Percentiles rank a stretch among this genome's conserved stretches.
These are phyloP conservation scores for Heliamphora exappendiculata DNA, from an alignment of 148 eudicot genomes.

Conservation along the genomic window DNA sequence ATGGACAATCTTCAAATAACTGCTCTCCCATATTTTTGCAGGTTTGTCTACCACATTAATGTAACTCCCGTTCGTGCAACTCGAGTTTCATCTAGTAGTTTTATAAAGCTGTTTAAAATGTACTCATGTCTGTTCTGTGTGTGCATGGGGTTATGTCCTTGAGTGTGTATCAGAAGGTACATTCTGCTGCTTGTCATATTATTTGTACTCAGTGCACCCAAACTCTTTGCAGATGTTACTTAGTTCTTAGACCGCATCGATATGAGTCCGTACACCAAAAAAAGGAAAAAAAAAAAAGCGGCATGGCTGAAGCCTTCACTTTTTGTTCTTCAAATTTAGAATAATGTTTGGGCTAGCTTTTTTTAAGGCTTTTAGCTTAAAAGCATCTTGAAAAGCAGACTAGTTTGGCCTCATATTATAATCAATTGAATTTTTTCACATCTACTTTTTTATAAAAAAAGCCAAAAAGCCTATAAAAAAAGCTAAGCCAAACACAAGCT, in stretches of 20 bases:
- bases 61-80: not conserved
- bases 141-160: not conserved
- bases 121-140: not conserved
- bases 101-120: not conserved
- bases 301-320: not conserved
- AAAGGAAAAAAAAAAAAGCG: not conserved
- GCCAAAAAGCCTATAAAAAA: too few species aligned
- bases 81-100: not conserved
- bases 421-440: too few species aligned
- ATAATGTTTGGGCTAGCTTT: too few species aligned
- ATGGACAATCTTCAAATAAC: conserved; percentile 51
- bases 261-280: too few species aligned
- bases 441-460: too few species aligned
- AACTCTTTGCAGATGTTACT: not conserved
- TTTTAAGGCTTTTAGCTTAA: too few species aligned
- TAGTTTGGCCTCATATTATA: too few species aligned
- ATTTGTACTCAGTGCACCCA: not conserved
- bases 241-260: not conserved
- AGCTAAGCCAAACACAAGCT: not conserved
- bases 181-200: not conserved
- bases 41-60: conserved; percentile 28
- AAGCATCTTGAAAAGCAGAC: too few species aligned
- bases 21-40: conserved; percentile 90
- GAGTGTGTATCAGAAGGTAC: not conserved
- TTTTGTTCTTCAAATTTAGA: not conserved